Base-by-base conservation (phyloP, 1,284 basidiomycete species). In the Microbotryum violaceum region DNA sequence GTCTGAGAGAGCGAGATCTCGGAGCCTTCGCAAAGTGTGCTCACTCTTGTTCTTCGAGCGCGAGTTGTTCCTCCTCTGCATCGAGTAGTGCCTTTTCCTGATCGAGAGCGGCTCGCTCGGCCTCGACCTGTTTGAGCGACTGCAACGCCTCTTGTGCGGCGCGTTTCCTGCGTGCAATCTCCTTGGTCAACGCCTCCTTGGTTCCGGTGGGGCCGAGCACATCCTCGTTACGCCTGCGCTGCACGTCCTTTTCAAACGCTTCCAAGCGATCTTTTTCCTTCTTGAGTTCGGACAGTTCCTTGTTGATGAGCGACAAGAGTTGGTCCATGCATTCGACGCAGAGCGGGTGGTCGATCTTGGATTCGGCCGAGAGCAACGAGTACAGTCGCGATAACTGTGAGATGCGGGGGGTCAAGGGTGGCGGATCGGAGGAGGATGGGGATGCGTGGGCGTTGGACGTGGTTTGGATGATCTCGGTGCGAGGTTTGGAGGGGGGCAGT, bases 291-390 rank as follows among this genome's bases (percentile, higher is more conserved):
- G 96, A 90, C 14, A 97, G 81, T 72, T 92, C 60, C 49, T 83
- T 82, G 70, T 88, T 85, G 57, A 97, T 83, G 37, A 84, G 83
- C 5, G 81, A 80, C 50, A 94, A 82, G 50, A 97, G 77, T 57
- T 87, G 82, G 70, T 89, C 85, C 3, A 92, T 91, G 75, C 96
- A 99, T 72, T 96, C 91, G 1, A 87, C 84, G 74, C 96, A 99
- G 12, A 99, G 81, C 4, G 96, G 96, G 75, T 98, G 94, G 74
- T 94, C 90, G 56, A 96, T 33, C 1, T 53, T 37, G 9, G 65
- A 63, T 0, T 58, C 20, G 1, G 61, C 33, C 6, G 62, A 64
- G 29, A 69, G 63, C 49, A 67, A 49, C 3, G 45, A 8, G 27
- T 59, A 61, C 29, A 69, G 65, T 21, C 55, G 8, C 4, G 42